These are phyloP conservation scores for Lentinula novae-zelandiae DNA, from an alignment of 1,284 basidiomycete genomes.

Conservation along the genomic window DNA sequence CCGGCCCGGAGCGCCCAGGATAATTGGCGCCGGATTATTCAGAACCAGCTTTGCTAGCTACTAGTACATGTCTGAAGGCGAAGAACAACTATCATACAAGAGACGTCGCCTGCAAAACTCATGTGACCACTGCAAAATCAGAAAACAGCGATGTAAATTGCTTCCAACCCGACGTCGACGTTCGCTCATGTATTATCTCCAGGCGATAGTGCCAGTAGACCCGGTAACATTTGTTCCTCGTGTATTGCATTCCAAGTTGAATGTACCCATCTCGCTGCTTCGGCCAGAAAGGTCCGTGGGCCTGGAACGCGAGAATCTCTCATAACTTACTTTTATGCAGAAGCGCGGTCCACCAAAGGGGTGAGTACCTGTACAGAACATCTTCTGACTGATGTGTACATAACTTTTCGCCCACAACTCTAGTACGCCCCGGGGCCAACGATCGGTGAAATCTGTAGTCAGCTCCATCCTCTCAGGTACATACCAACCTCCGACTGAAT, in stretches of 20 bases:
- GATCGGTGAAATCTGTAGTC: background rate
- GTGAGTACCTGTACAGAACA: background rate
- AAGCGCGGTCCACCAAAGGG: constrained; percentile 13
- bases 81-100: constrained; percentile 1
- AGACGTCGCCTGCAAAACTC: constrained; percentile 10
- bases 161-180: background rate
- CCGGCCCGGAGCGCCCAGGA: background rate
- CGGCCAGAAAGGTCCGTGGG: constrained; percentile 9
- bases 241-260: constrained; percentile 11
- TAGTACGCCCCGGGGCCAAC: constrained; percentile 1
- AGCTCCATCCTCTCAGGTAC: constrained; percentile 8
- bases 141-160: no score
- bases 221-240: constrained; percentile 11
- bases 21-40: background rate
- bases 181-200: background rate
- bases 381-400: background rate
- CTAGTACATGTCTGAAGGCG: constrained; percentile 5
- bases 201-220: constrained; percentile 14
- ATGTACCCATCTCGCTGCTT: constrained; percentile 13
- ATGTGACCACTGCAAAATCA: constrained; percentile 11
- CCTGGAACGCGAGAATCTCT: background rate
- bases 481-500: constrained; percentile 6
- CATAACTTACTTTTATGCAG: background rate
- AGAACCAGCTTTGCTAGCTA: no score
- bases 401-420: background rate